Evolutionary conservation across 805 yeast species (phyloP).

Genomic region (Jamesozyma hellenica): DNA sequence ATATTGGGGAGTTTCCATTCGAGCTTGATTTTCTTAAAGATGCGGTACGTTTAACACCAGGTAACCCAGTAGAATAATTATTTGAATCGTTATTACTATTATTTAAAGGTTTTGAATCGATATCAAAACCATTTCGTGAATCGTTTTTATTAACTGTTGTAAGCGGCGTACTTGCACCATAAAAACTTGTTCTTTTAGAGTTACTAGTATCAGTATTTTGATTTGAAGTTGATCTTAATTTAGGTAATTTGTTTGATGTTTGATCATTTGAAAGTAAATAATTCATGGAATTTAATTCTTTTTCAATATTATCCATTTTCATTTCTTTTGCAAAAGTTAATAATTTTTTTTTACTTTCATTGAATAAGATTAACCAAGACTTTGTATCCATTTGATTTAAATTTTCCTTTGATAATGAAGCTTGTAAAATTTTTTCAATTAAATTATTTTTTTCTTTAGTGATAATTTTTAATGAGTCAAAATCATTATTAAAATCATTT

Average conservation of each 20-base stretch:
- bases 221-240: not conserved
- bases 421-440: not conserved
- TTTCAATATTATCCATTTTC: slow-evolving; percentile 3
- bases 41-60: slow-evolving; percentile 12
- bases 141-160: not conserved
- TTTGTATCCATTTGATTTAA: not conserved
- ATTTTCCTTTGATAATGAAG: not conserved
- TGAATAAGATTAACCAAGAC: slow-evolving; percentile 13
- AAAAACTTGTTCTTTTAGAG: slow-evolving; percentile 7
- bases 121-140: not conserved
- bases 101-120: not conserved
- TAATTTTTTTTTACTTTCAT: slow-evolving; percentile 6
- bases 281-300: not conserved
- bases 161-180: slow-evolving; percentile 3
- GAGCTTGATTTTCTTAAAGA: slow-evolving; percentile 7
- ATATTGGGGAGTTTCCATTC: not conserved
- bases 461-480: not conserved
- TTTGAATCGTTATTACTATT: not conserved
- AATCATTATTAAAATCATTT: not conserved
- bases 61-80: slow-evolving; percentile 3
- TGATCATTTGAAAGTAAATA: not conserved
- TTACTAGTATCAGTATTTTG: not conserved
- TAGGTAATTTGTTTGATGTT: not conserved
- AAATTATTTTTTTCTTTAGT: not conserved
- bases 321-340: slow-evolving; percentile 2